Evolutionary conservation across 768 basidiomycete genomes (phyloP).

Genomic region (Phallus indusiatus): DNA sequence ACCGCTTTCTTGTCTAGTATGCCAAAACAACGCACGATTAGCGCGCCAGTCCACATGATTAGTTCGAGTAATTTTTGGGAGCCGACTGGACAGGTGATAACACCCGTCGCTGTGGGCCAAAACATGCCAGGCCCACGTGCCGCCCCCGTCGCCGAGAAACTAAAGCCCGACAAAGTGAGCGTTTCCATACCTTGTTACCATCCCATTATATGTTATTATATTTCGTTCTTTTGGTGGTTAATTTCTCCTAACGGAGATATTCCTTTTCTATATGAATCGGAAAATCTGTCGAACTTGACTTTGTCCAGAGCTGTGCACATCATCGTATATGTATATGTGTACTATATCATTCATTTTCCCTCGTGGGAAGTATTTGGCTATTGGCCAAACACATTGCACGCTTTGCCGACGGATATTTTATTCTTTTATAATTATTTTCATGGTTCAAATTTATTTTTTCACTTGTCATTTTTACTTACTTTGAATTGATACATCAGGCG

Average conservation of each 20-base stretch:
- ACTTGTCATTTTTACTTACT: too few relatives aligned
- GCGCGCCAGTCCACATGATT: not conserved
- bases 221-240: not conserved
- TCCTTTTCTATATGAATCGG: not conserved
- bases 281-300: not conserved
- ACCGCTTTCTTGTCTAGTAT: slow-evolving; percentile 4
- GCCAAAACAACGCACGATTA: slow-evolving; percentile 8
- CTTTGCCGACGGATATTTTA: not conserved
- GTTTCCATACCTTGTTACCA: too few relatives aligned
- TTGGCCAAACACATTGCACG: not conserved
- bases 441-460: too few relatives aligned
- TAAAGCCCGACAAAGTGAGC: too few relatives aligned
- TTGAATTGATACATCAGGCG: too few relatives aligned
- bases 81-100: not conserved
- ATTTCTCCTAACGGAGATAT: not conserved
- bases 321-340: not conserved
- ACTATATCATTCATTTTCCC: not conserved
- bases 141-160: too few relatives aligned
- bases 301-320: not conserved
- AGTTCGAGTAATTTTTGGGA: not conserved
- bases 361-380: not conserved
- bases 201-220: not conserved
- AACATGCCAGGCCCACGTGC: too few relatives aligned
- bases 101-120: too few relatives aligned
- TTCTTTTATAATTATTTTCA: not conserved